Evolutionary conservation across 208 protist species (phyloP), one percentile per base, ranked within the genome.

Genomic region (Leishmania martiniquensis): DNA sequence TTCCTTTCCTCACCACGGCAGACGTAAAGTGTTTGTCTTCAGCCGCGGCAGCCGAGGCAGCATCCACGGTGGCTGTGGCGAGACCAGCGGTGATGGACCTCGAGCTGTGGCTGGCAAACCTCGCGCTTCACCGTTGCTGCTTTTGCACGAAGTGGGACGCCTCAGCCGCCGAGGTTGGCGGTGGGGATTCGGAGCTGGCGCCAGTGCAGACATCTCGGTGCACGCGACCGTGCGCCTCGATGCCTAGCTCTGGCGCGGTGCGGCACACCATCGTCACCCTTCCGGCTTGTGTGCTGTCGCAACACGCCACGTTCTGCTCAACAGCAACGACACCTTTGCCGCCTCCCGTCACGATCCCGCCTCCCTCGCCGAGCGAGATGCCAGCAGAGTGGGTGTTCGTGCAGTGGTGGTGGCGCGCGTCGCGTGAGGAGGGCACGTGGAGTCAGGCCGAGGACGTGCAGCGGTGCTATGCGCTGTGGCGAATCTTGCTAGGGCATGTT

Each of bases 91-190:
- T 62, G 10, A 22, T 60, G 25, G 60, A 83, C 47, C 37, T 88
- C 42, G 69, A 68, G 55, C 70, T 72, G 52, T 89, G 76, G 75
- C 71, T 81, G 39, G 22, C 66, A 32, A 63, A 78, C 22, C 59
- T 87, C 25, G 74, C 79, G 10, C 76, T 86, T 6, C 62, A 67
- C 22, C 86, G 86, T 51, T 78, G 75, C 72, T 87, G 86, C 51
- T 85, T 83, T 77, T 87, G 83, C 63, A 66, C 15, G 1, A 2
- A 20, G 6, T 20, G 44, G 5, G 29, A 29, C 37, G 37, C 37
- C 15, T 9, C 32, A 32, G 22, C 57, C 25, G 1, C 57, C 34
- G 25, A 25, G 15, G 65, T 9, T 3, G n/a, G 42, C 32, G 12
- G 25, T 29, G 22, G 20, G 0, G 7, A 68, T 49, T 22, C 17